A percentile compares a stretch with the other conserved stretches of the same genome.
These are phyloP conservation scores for Ceratobasidium sp. DNA, from an alignment of 1,284 basidiomycete genomes.

Conservation along the genomic window DNA sequence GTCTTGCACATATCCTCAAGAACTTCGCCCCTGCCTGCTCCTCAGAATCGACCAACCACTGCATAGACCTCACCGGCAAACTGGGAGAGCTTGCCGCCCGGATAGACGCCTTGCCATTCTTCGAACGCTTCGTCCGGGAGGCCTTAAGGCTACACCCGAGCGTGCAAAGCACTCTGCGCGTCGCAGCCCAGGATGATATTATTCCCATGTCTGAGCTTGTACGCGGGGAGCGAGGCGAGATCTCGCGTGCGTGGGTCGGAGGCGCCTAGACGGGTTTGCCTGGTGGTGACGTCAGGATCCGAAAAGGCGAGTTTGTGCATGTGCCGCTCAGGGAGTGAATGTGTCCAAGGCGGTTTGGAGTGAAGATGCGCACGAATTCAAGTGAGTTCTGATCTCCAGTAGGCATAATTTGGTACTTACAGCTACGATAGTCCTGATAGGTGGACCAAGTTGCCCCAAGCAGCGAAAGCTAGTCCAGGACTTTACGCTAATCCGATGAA, in stretches of 20 bases:
- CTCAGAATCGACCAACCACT: slow-evolving; percentile 26
- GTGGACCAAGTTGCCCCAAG: slow-evolving; percentile 79
- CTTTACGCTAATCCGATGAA: slow-evolving; percentile 76
- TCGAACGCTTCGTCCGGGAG: slow-evolving; percentile 63
- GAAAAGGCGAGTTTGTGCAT: slow-evolving; percentile 78
- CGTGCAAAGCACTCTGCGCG: slow-evolving; percentile 57
- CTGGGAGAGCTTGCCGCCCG: slow-evolving; percentile 54
- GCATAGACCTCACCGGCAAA: slow-evolving; percentile 33
- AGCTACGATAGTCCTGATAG: slow-evolving; percentile 70
- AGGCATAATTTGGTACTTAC: neutral
- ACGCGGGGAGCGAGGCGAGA: slow-evolving; percentile 57
- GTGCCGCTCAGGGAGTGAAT: slow-evolving; percentile 80
- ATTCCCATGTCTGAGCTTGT: slow-evolving; percentile 63
- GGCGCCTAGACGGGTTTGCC: slow-evolving; percentile 57
- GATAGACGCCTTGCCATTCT: slow-evolving; percentile 59
- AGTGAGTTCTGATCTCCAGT: slow-evolving; percentile 41
- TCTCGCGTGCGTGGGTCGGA: slow-evolving; percentile 36
- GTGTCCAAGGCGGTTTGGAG: slow-evolving; percentile 81
- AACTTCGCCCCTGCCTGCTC: slow-evolving; percentile 3
- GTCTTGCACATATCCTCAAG: slow-evolving; percentile 18
- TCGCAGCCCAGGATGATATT: slow-evolving; percentile 54
- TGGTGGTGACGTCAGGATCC: slow-evolving; percentile 62
- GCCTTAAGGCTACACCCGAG: slow-evolving; percentile 58
- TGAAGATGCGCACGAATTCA: slow-evolving; percentile 78
- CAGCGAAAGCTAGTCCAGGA: slow-evolving; percentile 71